Evolutionary conservation across 495 filamentous ascomycete genomes (phyloP).

Genomic region (Aspergillus coremiiformis): DNA sequence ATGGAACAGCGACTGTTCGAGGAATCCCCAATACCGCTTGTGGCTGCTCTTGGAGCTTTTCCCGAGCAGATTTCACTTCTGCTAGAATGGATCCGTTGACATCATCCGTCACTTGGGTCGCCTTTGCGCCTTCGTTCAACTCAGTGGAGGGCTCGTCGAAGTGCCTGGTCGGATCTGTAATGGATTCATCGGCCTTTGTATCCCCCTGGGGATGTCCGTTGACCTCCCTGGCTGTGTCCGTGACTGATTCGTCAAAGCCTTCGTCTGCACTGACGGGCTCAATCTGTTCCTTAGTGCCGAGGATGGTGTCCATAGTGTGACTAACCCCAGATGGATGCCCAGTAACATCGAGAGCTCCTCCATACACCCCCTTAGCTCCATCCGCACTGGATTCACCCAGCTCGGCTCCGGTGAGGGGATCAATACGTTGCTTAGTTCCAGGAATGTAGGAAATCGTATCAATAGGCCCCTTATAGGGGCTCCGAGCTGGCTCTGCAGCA

Average conservation of each 20-base stretch:
- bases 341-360: background rate
- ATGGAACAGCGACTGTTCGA: conserved; percentile 3
- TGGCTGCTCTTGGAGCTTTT: background rate
- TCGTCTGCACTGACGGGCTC: background rate
- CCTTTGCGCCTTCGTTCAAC: no score
- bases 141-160: background rate
- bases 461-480: background rate
- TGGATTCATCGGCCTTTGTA: background rate
- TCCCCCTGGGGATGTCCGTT: background rate
- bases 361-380: background rate
- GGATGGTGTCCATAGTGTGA: background rate
- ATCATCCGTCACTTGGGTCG: background rate
- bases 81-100: background rate
- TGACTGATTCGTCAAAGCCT: background rate
- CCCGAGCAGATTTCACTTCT: background rate
- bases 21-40: background rate
- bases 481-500: background rate
- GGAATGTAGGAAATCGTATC: background rate
- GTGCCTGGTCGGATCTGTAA: background rate
- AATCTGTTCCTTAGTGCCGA: background rate
- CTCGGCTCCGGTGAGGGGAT: background rate
- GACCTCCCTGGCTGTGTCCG: background rate
- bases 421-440: background rate
- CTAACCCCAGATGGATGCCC: background rate
- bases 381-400: background rate